Evolutionary conservation across 148 eudicot species (phyloP), one percentile per base, ranked within the genome.

Genomic region (Nepenthes gracilis): DNA sequence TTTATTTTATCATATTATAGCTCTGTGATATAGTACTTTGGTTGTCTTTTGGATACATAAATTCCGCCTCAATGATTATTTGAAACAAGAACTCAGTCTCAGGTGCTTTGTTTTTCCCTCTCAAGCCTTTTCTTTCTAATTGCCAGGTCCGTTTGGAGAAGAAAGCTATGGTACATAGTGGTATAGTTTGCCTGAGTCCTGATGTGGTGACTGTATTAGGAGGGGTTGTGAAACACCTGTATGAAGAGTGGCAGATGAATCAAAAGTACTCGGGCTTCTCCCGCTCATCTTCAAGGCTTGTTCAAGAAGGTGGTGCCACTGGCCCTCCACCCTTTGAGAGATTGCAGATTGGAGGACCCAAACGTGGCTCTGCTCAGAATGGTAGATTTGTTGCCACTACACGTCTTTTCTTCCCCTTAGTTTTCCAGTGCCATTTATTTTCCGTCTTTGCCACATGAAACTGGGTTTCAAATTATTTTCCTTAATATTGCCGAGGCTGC

Each of bases 221-320:
- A 52, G 96, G 96, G 59, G 67, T 81, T 58, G 97, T 91, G 74
- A 79, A 76, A 64, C 76, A 93, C 48, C 80, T 91, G 55, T 80
- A 74, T 67, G 96, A 91, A 72, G 97, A 91, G 76, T 91, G 97
- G 97, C 74, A 87, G 72, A 83, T 87, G 87, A 87, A 87, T 77
- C 80, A 81, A 71, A 91, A 91, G 67, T 91, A 83, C 73, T 67
- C 86, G 13, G 95, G 88, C 43, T 81, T 85, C 56, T 71, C 95
- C 5, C 89, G 92, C 47, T 77, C 85, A 50, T 72, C 78, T 54
- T 54, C 77, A 50, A 72, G 70, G 62, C 34, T 40, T 35, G 74
- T 63, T 12, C 75, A 72, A 62, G 85, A 80, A 43, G 73, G 73
- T 63, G 83, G 66, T 62, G 67, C 55, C 54, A 76, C 74, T 54